Base-by-base conservation (phyloP, 768 basidiomycete species). In the Lentinula guzmanii region DNA sequence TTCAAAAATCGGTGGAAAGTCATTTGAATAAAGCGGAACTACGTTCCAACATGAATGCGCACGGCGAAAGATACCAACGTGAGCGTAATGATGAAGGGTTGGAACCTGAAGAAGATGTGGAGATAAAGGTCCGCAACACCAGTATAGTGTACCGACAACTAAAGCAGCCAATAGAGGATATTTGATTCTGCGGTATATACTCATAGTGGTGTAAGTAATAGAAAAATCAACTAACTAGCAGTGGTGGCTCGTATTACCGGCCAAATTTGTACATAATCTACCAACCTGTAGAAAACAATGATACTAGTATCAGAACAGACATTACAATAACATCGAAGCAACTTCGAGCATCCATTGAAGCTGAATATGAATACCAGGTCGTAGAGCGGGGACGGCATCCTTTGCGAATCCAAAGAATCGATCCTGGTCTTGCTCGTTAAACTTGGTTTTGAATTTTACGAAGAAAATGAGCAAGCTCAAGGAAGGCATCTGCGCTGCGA, bases 1-100 rank as follows among this genome's bases (percentile, higher is more conserved):
- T 75, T 4, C 76, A 76, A 66, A 69, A 63, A 37, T 76, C 75
- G 5, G 74, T 77, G 11, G 69, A 70, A 48, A 64, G 65, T 42
- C 65, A 65, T 54, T 63, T 76, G 67, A 54, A 39, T 7, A 34
- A 10, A 16, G 59, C 46, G 37, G 15, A 48, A 16, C 15, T n/a
- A 28, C 5, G 6, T 21, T 18, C 15, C 6, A 16, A 52, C 37
- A 52, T 64, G 9, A 67, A 48, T 5, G 68, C 18, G 34, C 28
- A 31, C n/a, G 0, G 28, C 28, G 18, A 37, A 10, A 50, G 1
- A n/a, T 16, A 58, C 5, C 35, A 39, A 28, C 37, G 56, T 21
- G 39, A 45, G 43, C 8, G 24, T 11, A 7, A 33, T 13, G 35
- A 43, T 13, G 35, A 41, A 58, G 41, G 43, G 45, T 21, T 37